Evolutionary conservation across 371 early-diverging fungal species (phyloP), one percentile per base, ranked within the genome.

Genomic region (Mucor saturninus): DNA sequence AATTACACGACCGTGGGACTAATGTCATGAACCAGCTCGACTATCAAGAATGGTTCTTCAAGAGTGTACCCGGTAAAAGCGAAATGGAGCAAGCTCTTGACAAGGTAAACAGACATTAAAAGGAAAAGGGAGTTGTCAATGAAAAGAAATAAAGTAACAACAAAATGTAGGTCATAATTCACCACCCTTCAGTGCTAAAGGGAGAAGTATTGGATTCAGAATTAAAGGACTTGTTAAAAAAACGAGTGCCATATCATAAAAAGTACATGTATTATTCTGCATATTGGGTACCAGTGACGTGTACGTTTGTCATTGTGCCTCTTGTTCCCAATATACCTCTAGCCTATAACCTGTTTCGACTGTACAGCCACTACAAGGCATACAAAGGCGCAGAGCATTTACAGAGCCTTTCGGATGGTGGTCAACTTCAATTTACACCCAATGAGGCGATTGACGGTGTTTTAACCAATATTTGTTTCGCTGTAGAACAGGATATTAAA

Each of bases 361-460:
- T 93, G 14, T 91, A 91, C 75, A 90, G 90, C 50, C 91, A 94
- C 60, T 93, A 89, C 74, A 88, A 88, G 77, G 91, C 91, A 2
- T 83, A 76, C 52, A 83, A 85, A 39, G 91, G 91, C 1, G 90
- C 88, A 0, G 83, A 83, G 51, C 84, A 86, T 54, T 56, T 90
- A 38, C 68, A 75, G 30, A 60, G 72, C 11, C 40, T 85, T 11
- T 35, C 68, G 28, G 61, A 73, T 32, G 66, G 70, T 42, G 52
- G 45, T 9, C 51, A 52, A 15, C 37, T 57, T 4, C 21, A 51
- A 4, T 56, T 42, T 9, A 51, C 50, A 13, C 38, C 40, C 0
- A 56, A 62, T 39, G 5, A 38, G 0, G 50, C 52, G 13, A 35
- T 59, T 2, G 59, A 59, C 28, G 38, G 28, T 14, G 29, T 54